phyloP scores from a whole-genome alignment of 345 rosid species.

The Erysimum cheiranthoides region DNA sequence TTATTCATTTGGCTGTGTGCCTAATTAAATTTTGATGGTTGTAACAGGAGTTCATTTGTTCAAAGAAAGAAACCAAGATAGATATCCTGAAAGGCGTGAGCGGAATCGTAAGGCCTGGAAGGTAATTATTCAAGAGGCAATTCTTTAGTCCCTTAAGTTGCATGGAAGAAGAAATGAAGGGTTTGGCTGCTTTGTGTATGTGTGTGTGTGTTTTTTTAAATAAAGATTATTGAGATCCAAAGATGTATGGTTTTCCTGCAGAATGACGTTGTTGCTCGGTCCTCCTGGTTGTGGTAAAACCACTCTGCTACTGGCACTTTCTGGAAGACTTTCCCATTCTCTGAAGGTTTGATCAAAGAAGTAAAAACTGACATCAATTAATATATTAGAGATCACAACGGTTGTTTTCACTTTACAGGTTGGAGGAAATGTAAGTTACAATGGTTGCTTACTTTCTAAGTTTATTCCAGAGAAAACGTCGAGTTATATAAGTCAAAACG shows the following conservation, averaged over 20 bases:
- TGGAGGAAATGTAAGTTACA: conserved; percentile 55
- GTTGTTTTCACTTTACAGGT: conserved; percentile 24
- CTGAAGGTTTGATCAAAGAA: too few relatives aligned
- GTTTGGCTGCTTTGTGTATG: too few relatives aligned
- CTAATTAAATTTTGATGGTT: too few relatives aligned
- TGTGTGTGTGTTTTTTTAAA: too few relatives aligned
- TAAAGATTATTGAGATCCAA: too few relatives aligned
- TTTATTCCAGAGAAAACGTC: conserved; percentile 50
- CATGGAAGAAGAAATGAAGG: too few relatives aligned
- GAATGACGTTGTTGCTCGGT: conserved; percentile 51
- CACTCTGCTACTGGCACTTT: conserved; percentile 45
- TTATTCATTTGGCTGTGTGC: too few relatives aligned
- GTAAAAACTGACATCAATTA: too few relatives aligned
- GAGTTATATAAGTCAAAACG: conserved; percentile 67
- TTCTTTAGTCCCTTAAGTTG: too few relatives aligned
- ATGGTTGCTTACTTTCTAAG: conserved; percentile 57
- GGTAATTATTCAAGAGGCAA: too few relatives aligned
- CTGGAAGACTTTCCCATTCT: conserved; percentile 46
- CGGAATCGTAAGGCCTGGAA: conserved; percentile 60
- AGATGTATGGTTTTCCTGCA: too few relatives aligned
- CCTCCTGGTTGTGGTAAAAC: conserved; percentile 55
- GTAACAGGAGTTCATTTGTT: conserved; percentile 32
- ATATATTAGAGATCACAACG: neutral
- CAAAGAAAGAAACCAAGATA: conserved; percentile 45
- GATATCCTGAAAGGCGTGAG: conserved; percentile 64